Evolutionary conservation across 2,329 filamentous ascomycete species (phyloP).

Genomic region (Capronia epimyces): DNA sequence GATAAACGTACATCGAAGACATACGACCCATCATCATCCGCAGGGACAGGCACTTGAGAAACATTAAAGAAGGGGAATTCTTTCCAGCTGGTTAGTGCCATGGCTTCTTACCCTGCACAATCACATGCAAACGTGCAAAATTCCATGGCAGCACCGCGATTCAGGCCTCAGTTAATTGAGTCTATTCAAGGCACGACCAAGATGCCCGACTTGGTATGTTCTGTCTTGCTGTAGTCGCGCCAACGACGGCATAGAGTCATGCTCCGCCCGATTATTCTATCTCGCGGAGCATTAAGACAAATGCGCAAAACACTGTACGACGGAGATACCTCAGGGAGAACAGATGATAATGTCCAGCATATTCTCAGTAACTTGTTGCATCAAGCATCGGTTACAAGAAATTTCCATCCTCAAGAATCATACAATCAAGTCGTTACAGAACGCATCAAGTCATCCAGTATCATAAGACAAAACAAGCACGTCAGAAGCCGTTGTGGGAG

Average conservation of each 20-base stretch:
- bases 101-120: conserved; percentile 7
- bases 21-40: conserved; percentile 70
- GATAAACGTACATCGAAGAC: conserved; percentile 64
- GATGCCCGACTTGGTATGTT: too few relatives aligned
- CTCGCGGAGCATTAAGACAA: too few relatives aligned
- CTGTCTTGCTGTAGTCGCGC: too few relatives aligned
- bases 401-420: too few relatives aligned
- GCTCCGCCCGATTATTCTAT: too few relatives aligned
- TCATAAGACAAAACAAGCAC: conserved; percentile 4
- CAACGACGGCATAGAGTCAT: too few relatives aligned
- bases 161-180: not conserved
- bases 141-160: conserved; percentile 2
- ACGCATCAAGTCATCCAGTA: conserved; percentile 1
- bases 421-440: too few relatives aligned
- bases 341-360: not conserved
- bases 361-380: too few relatives aligned
- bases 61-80: conserved; percentile 99
- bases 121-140: not conserved
- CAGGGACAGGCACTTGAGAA: conserved; percentile 67
- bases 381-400: too few relatives aligned
- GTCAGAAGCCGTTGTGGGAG: not conserved
- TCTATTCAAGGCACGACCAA: too few relatives aligned
- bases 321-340: too few relatives aligned
- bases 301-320: too few relatives aligned
- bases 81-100: conserved; percentile 69